A percentile compares a stretch with the other conserved stretches of the same genome.
Conservation (phyloP, 2,329 filamentous ascomycete genomes). For the Penicillium sp. region DNA sequence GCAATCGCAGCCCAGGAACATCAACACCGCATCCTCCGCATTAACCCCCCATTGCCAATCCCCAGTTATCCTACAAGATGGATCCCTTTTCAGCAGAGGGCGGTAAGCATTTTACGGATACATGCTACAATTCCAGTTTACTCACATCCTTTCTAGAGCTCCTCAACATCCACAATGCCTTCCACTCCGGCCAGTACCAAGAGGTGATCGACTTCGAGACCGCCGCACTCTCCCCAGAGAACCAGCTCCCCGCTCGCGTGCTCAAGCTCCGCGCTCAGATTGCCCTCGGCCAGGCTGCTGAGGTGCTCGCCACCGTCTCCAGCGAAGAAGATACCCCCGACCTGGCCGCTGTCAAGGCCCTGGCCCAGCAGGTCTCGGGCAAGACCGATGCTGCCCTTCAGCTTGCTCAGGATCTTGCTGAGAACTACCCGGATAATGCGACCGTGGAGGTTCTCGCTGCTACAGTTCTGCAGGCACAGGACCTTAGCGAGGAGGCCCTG, state of each 20-base stretch:
- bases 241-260: conserved; percentile 72
- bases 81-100: conserved; percentile 66
- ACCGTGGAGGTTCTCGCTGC: conserved; percentile 79
- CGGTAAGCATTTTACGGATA: conserved; percentile 41
- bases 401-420: conserved; percentile 66
- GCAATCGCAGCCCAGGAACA: conserved; percentile 18
- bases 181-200: conserved; percentile 79
- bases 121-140: neutral
- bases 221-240: conserved; percentile 73
- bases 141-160: conserved; percentile 51
- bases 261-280: conserved; percentile 80
- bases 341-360: conserved; percentile 71
- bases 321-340: conserved; percentile 68
- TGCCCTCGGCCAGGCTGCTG: conserved; percentile 73
- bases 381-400: conserved; percentile 63
- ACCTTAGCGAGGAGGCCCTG: conserved; percentile 82
- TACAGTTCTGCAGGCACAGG: conserved; percentile 77
- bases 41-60: conserved; percentile 7
- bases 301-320: conserved; percentile 68
- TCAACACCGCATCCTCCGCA: conserved; percentile 19
- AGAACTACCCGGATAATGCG: conserved; percentile 68
- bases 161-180: conserved; percentile 66
- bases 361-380: conserved; percentile 67
- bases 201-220: conserved; percentile 84
- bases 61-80: conserved; percentile 42